These are phyloP conservation scores for Aspergillus terreus DNA, from an alignment of 2,329 filamentous ascomycete species.

Conservation along the genomic window DNA sequence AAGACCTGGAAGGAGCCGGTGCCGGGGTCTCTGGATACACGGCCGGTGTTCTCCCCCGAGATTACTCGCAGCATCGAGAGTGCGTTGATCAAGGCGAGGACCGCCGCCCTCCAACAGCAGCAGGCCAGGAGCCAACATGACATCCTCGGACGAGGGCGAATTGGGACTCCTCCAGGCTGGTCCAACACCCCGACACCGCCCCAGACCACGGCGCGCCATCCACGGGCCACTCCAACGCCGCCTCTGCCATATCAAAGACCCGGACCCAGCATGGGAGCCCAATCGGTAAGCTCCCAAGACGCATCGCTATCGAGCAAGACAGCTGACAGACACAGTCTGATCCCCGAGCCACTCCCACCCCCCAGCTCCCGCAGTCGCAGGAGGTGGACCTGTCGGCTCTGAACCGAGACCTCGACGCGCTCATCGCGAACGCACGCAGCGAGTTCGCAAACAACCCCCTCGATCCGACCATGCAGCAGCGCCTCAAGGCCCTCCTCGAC, in stretches of 20 bases:
- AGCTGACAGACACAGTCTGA: constrained; percentile 16
- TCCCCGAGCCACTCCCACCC: constrained; percentile 22
- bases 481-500: constrained; percentile 79
- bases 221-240: constrained; percentile 19
- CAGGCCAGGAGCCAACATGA: constrained; percentile 55
- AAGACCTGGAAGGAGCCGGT: constrained; percentile 98
- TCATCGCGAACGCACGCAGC: constrained; percentile 69
- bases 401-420: constrained; percentile 75
- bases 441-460: constrained; percentile 73
- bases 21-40: constrained; percentile 85
- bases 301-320: neutral
- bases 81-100: constrained; percentile 78
- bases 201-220: constrained; percentile 42
- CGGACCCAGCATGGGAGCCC: constrained; percentile 25
- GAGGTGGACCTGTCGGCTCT: constrained; percentile 63
- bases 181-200: constrained; percentile 74
- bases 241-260: constrained; percentile 27
- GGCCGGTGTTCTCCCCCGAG: constrained; percentile 85
- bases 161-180: constrained; percentile 57
- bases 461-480: constrained; percentile 71
- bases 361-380: constrained; percentile 33
- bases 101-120: constrained; percentile 49
- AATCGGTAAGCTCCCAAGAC: constrained; percentile 11
- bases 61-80: constrained; percentile 90
- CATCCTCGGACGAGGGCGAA: constrained; percentile 49